Evolutionary conservation across 352 stramenopile species (phyloP), one percentile per base, ranked within the genome.

Genomic region (Aphanomyces stellatus): DNA sequence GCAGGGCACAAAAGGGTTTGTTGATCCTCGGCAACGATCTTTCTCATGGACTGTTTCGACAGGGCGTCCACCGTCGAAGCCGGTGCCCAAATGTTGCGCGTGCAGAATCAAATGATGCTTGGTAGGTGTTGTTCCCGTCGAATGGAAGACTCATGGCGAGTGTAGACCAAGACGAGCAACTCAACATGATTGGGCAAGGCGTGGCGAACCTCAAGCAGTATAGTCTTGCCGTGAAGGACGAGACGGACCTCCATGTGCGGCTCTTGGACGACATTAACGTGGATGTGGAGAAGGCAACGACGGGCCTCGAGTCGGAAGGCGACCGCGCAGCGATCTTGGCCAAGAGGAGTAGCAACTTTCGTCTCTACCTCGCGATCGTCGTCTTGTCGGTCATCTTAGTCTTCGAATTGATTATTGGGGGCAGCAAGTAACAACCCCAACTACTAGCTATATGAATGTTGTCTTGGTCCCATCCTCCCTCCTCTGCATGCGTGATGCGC

Each of bases 291-390:
- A 78, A 78, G 25, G 89, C 89, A 4, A 93, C 87, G 1, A 76
- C 88, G 19, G 88, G 88, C n/a, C 83, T 97, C 31, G 79, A 88
- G 55, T 84, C 81, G 2, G 88, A 97, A 75, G 81, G 87, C 22
- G 77, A 77, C 2, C 87, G 83, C 27, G 89, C 89, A 62, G 82
- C 82, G 11, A 76, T 85, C 71, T 91, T 96, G 70, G 95, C 96
- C 69, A 92, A 93, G 69, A 79, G 97, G 62, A 97, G 95, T 77
- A 91, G 96, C 73, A 96, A 97, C 72, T 96, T 97, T 68, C 96
- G 96, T 72, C 77, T 96, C 53, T 96, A 96, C 76, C 70, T 96
- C 40, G 91, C 87, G 67, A 96, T 96, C 74, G 70, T 93, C 62
- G 77, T 96, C 42, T 76, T 96, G 28, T 72, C 88, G 53, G 75